Base-by-base conservation (phyloP, 176 grass and related monocot genomes). In the Juncus effusus region DNA sequence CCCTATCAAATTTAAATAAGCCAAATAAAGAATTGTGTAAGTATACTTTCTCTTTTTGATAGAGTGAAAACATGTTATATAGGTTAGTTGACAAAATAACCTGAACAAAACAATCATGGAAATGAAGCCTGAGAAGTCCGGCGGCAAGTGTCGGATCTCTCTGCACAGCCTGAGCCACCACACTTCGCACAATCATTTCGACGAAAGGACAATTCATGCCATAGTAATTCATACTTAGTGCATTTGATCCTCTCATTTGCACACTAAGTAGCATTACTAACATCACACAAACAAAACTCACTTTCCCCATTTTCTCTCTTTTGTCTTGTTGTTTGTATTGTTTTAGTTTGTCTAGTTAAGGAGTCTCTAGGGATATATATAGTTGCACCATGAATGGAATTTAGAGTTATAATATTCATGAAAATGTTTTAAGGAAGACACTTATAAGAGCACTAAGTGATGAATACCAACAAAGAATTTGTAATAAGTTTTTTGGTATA, bases 31-130 rank as follows among this genome's bases (percentile, higher is more conserved):
- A 28, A 28, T 28, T 28, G 1, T 28, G 19, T 28, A 28, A 28
- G 19, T 28, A 28, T 28, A 28, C 19, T 28, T 28, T 28, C 19
- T 28, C 19, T 28, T 28, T 28, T 28, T 28, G 19, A 28, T 28
- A 28, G 19, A 28, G 19, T 28, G 19, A 28, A 28, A 28, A 28
- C 19, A 28, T 28, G 19, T 28, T 1, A 28, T 28, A 28, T 28
- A 28, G 38, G 59, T 40, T 53, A 40, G 16, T 45, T 13, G 10
- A 42, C 4, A 11, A 19, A 2, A 47, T 6, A 38, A 88, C 90
- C 90, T 95, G 84, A 42, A 96, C 88, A 80, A 97, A 97, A 65
- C 93, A 97, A 78, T 97, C 93, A 55, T 97, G 93, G 82, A 97
- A 97, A 60, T 97, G 93, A 0, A 97, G 74, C 1, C 93, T 55